Evolutionary conservation across 164 flowering plant genomes (phyloP).

Genomic region (Euptelea pleiosperma): DNA sequence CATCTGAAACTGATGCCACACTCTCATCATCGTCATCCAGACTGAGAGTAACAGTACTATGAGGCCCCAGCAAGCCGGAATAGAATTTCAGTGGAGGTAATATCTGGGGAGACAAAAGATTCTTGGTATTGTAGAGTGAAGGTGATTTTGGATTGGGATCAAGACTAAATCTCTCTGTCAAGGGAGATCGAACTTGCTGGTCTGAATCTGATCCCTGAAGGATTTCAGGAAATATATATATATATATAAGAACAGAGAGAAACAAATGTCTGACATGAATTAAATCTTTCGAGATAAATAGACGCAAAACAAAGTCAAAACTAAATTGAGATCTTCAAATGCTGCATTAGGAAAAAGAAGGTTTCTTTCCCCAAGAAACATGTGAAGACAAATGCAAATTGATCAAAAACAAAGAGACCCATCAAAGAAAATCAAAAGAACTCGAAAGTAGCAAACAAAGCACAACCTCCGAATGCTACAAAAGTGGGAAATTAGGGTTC

Average conservation of each 20-base stretch:
- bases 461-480: background rate
- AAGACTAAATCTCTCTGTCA: slow-evolving; percentile 30
- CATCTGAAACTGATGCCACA: slow-evolving; percentile 54
- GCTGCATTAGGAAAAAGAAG: background rate
- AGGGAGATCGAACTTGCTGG: slow-evolving; percentile 40
- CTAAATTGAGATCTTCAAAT: background rate
- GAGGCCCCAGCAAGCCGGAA: slow-evolving; percentile 47
- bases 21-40: slow-evolving; percentile 44
- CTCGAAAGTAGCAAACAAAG: no score
- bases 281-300: background rate
- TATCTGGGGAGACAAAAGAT: slow-evolving; percentile 30
- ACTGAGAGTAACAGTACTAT: slow-evolving; percentile 21
- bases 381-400: no score
- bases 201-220: slow-evolving; percentile 47
- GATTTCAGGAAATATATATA: slow-evolving; percentile 2
- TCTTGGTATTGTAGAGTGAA: slow-evolving; percentile 16
- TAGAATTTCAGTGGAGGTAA: slow-evolving; percentile 70
- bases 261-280: background rate
- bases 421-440: no score
- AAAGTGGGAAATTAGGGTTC: background rate
- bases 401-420: no score
- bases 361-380: no score
- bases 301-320: no score
- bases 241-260: background rate
- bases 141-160: slow-evolving; percentile 43